Evolutionary conservation across 176 grass and related monocot genomes (phyloP), one percentile per base, ranked within the genome.

Genomic region (Musa schizocarpa): DNA sequence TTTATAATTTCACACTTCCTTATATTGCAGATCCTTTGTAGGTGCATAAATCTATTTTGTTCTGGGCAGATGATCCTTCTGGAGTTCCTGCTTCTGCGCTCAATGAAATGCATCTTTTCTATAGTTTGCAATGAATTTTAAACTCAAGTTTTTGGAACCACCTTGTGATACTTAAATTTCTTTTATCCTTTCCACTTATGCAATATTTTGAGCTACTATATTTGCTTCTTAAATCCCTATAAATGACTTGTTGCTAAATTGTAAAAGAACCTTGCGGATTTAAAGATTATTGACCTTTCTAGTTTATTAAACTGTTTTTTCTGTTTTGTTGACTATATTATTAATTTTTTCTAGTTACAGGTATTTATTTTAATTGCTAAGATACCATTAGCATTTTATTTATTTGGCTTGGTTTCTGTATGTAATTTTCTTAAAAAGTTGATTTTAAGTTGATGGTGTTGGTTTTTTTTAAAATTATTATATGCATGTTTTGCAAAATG

Each of bases 41-140:
- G 90, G 77, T 81, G 85, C 78, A 83, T 87, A 79, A 81, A 87
- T 73, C 80, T 87, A 79, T 85, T 93, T 87, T 85, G 86, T 77
- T 89, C 70, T 93, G 90, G 85, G 80, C 54, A 78, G 87, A 87
- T 92, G 90, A 89, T 87, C 89, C 85, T 83, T 74, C 64, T 76
- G 87, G 16, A 83, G 77, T 93, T 86, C 87, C 80, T 85, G 83
- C 83, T 79, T 82, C 81, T 73, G 48, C 76, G 85, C 74, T 80
- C 81, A 79, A 83, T 81, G 77, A 80, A 85, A 78, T 85, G 83
- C 34, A 69, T 82, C 51, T 86, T 89, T 92, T 84, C 71, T 82
- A 70, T 79, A 76, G 52, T 84, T 84, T 74, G 62, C 84, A 73
- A 53, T 87, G 80, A 77, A 74, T 82, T 54, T 71, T 84, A 63